Evolutionary conservation across 768 basidiomycete genomes (phyloP).

Genomic region (Suillus sp.): DNA sequence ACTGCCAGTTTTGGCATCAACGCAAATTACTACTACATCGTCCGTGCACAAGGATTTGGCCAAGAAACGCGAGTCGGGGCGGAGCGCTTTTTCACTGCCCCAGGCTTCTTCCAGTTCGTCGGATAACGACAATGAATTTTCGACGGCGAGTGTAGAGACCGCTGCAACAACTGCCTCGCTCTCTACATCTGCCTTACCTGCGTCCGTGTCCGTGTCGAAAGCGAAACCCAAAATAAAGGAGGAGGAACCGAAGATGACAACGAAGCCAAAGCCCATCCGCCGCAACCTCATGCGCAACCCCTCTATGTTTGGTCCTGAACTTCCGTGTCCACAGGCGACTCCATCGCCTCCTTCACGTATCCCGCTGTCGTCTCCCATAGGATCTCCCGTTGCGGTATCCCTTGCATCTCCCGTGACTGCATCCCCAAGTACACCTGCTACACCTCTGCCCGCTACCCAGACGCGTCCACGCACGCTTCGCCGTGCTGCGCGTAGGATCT

Average conservation of each 20-base stretch:
- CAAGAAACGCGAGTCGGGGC: constrained; percentile 20
- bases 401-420: constrained; percentile 16
- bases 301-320: constrained; percentile 67
- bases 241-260: constrained; percentile 13
- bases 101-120: constrained; percentile 33
- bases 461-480: constrained; percentile 31
- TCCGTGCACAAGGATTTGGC: constrained; percentile 9
- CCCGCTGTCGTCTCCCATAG: constrained; percentile 29
- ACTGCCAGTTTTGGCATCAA: constrained; percentile 16
- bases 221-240: constrained; percentile 18
- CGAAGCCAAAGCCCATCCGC: constrained; percentile 34
- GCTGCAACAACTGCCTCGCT: constrained; percentile 31
- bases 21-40: constrained; percentile 29
- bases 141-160: constrained; percentile 35
- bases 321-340: constrained; percentile 48
- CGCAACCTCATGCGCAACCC: constrained; percentile 59
- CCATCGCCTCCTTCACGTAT: constrained; percentile 34
- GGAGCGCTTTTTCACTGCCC: constrained; percentile 23
- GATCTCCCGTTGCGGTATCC: constrained; percentile 11
- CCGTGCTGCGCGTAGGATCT: constrained; percentile 56
- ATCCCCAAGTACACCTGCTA: constrained; percentile 13
- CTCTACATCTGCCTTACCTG: constrained; percentile 22
- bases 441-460: constrained; percentile 11
- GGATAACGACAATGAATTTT: constrained; percentile 34
- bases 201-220: constrained; percentile 21